These are phyloP conservation scores for Naganishia albida DNA, from an alignment of 1,284 basidiomycete species.

Conservation along the genomic window DNA sequence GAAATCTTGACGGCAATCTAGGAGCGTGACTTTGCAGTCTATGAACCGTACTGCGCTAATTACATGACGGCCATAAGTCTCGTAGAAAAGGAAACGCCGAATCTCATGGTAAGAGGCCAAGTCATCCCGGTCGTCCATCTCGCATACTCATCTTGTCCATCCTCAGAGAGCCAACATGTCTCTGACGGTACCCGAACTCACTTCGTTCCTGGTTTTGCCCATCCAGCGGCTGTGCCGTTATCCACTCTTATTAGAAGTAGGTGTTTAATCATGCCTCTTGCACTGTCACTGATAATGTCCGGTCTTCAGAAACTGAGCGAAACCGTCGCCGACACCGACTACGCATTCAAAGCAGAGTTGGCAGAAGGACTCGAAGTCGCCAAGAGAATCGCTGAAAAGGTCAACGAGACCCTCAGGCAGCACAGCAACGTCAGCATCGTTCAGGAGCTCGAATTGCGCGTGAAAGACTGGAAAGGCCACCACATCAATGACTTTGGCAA, in stretches of 20 bases:
- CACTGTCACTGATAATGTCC: not conserved
- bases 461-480: constrained; percentile 99
- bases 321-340: constrained; percentile 64
- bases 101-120: constrained; percentile 67
- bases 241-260: constrained; percentile 65
- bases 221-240: constrained; percentile 78
- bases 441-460: constrained; percentile 80
- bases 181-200: constrained; percentile 63
- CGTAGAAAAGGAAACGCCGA: constrained; percentile 80
- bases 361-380: constrained; percentile 79
- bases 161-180: constrained; percentile 52
- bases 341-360: constrained; percentile 77
- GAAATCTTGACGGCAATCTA: constrained; percentile 53
- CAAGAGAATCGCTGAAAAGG: constrained; percentile 90
- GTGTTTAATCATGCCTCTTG: constrained; percentile 37
- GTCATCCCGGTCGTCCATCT: not conserved
- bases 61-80: constrained; percentile 84
- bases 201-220: constrained; percentile 76
- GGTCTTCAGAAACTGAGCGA: constrained; percentile 69
- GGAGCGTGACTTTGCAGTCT: constrained; percentile 91
- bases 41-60: constrained; percentile 98
- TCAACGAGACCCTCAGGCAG: constrained; percentile 90
- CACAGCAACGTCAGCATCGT: constrained; percentile 79
- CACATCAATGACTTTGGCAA: constrained; percentile 90
- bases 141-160: constrained; percentile 32